Base-by-base conservation (phyloP, 345 rosid genomes). In the Luvunga scandens region DNA sequence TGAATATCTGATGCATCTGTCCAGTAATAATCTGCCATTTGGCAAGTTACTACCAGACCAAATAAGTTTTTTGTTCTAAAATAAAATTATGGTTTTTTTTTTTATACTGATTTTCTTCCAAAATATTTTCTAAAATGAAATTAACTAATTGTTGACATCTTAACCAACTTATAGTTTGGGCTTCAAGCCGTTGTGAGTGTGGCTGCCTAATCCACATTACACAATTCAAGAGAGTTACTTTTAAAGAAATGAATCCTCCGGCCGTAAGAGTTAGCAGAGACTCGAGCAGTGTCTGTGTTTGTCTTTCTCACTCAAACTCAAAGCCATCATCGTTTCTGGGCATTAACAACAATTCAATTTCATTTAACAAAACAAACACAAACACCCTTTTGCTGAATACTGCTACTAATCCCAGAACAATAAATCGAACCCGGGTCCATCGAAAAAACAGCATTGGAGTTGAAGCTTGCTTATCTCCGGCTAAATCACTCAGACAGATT, bases 401-500 rank as follows among this genome's bases (percentile, higher is more conserved):
- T 13, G 50, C 22, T 63, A 13, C 36, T 63, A 25, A 13, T 59
- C 1, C 57, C 1, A 5, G 57, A 53, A 16, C 57, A 53, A 53
- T 18, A 53, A 53, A 19, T 18, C 57, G 21, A 5, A 28, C n/a
- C 6, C 24, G 9, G 4, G 42, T 33, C 5, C 12, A 6, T 65
- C 42, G 2, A 30, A 31, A 64, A 61, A 59, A 27, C 76, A 18
- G 19, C 62, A 38, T 56, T 36, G 60, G 25, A 22, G 69, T 62
- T 36, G 56, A 28, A 22, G 69, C 77, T 27, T 75, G 66, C 80
- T 76, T 78, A 38, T 59, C 85, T 8, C 81, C 88, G 5, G 83
- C 86, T 24, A 86, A 83, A 71, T 69, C 83, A 42, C 90, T 95
- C 27, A 79, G 98, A 50, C 77, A 85, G 77, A 78, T 95, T 62